Percentiles rank a stretch among this genome's conserved stretches.
phyloP scores from a whole-genome alignment of 1,284 basidiomycete species.

The Amylostereum areolatum region DNA sequence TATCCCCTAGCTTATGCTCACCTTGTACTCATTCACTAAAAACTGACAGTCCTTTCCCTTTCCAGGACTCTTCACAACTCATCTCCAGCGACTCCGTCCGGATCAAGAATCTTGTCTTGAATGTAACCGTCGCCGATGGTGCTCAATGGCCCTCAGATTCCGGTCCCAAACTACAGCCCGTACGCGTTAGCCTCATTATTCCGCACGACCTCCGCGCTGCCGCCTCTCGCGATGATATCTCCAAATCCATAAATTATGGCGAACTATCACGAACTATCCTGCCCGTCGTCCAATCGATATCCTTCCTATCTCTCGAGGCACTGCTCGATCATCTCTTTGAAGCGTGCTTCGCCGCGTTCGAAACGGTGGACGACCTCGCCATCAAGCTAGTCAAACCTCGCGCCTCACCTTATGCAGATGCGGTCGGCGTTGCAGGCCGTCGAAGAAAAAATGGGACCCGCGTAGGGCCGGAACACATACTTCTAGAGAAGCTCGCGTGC shows the following conservation, averaged over 20 bases:
- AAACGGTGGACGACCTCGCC: slow-evolving; percentile 31
- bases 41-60: background rate
- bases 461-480: slow-evolving; percentile 22
- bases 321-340: slow-evolving; percentile 37
- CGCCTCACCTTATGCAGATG: slow-evolving; percentile 47
- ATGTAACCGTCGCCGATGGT: slow-evolving; percentile 32
- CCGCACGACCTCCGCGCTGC: slow-evolving; percentile 47
- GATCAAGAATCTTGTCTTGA: slow-evolving; percentile 42
- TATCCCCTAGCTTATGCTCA: too few species aligned
- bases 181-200: slow-evolving; percentile 52
- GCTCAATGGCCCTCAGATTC: slow-evolving; percentile 34
- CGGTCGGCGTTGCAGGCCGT: slow-evolving; percentile 36
- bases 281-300: slow-evolving; percentile 17
- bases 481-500: slow-evolving; percentile 47
- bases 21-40: too few species aligned
- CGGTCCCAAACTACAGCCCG: slow-evolving; percentile 42
- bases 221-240: slow-evolving; percentile 51
- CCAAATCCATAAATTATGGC: slow-evolving; percentile 56
- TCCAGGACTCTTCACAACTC: background rate
- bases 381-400: slow-evolving; percentile 44
- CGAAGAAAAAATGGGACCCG: slow-evolving; percentile 21
- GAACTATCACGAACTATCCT: slow-evolving; percentile 32
- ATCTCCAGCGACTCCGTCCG: slow-evolving; percentile 21
- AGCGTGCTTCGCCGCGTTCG: slow-evolving; percentile 31
- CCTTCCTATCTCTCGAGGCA: slow-evolving; percentile 37